Evolutionary conservation across 306 rosid species (phyloP).

Genomic region (Oemleria cerasiformis): DNA sequence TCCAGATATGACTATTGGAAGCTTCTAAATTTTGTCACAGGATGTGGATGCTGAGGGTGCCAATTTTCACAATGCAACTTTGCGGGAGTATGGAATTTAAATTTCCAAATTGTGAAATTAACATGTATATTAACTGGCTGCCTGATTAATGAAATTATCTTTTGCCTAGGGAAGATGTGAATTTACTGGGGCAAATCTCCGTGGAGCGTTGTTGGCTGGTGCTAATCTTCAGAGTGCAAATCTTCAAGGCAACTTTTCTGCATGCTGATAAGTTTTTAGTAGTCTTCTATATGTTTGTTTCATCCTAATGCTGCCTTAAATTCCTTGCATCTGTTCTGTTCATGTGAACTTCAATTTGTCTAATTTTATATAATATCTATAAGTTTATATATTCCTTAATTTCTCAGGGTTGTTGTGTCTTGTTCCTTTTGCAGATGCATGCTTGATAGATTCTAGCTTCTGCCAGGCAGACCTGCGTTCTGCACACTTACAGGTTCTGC

Average conservation of each 20-base stretch:
- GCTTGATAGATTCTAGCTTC: conserved; percentile 78
- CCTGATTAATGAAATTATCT: conserved; percentile 44
- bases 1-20: neutral
- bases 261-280: neutral
- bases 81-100: conserved; percentile 76
- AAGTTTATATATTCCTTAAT: neutral
- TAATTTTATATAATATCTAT: neutral
- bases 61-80: conserved; percentile 78
- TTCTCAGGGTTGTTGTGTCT: conserved; percentile 7
- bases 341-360: neutral
- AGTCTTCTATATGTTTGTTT: neutral
- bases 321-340: neutral
- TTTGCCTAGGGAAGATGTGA: conserved; percentile 89
- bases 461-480: conserved; percentile 90
- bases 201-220: conserved; percentile 85
- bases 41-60: conserved; percentile 92
- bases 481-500: conserved; percentile 88
- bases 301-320: conserved; percentile 1
- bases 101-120: conserved; percentile 11
- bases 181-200: conserved; percentile 94
- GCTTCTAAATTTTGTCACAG: conserved; percentile 32
- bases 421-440: conserved; percentile 64
- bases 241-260: conserved; percentile 67
- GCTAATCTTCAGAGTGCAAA: conserved; percentile 91
- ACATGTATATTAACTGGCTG: conserved; percentile 12